These are phyloP conservation scores for Delphinella strobiligena DNA, from an alignment of 2,329 filamentous ascomycete genomes.

Conservation along the genomic window DNA sequence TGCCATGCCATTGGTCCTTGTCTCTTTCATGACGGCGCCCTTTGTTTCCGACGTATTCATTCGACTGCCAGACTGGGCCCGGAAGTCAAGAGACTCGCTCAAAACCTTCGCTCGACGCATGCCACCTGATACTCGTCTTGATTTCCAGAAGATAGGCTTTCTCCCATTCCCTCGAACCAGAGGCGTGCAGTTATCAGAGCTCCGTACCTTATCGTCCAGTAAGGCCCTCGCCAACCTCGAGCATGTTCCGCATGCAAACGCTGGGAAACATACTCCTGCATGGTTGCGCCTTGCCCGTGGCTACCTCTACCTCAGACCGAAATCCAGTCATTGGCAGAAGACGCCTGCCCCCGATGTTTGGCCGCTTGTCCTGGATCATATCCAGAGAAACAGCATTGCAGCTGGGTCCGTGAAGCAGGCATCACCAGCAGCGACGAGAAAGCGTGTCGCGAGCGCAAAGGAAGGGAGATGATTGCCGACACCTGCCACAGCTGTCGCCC, in stretches of 20 bases:
- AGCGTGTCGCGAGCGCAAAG: neutral
- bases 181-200: slow-evolving; percentile 13
- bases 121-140: slow-evolving; percentile 28
- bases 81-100: slow-evolving; percentile 45
- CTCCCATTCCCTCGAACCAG: slow-evolving; percentile 24
- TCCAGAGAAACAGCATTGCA: slow-evolving; percentile 1
- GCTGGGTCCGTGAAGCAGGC: neutral
- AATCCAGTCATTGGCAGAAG: slow-evolving; percentile 1
- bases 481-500: no score
- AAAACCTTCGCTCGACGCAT: slow-evolving; percentile 39
- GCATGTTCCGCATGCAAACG: slow-evolving; percentile 15
- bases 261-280: slow-evolving; percentile 17
- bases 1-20: slow-evolving; percentile 51
- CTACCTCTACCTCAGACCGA: slow-evolving; percentile 4
- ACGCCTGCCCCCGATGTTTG: slow-evolving; percentile 5
- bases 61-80: slow-evolving; percentile 53
- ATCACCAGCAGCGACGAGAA: neutral
- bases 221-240: slow-evolving; percentile 18
- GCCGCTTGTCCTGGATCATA: slow-evolving; percentile 2
- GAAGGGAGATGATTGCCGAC: neutral
- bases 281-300: neutral
- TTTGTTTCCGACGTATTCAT: slow-evolving; percentile 64
- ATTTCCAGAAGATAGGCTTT: slow-evolving; percentile 29
- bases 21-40: slow-evolving; percentile 53
- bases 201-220: slow-evolving; percentile 14